phyloP scores from a whole-genome alignment of 1,284 basidiomycete species.

The Cryptococcus amylolentus region DNA sequence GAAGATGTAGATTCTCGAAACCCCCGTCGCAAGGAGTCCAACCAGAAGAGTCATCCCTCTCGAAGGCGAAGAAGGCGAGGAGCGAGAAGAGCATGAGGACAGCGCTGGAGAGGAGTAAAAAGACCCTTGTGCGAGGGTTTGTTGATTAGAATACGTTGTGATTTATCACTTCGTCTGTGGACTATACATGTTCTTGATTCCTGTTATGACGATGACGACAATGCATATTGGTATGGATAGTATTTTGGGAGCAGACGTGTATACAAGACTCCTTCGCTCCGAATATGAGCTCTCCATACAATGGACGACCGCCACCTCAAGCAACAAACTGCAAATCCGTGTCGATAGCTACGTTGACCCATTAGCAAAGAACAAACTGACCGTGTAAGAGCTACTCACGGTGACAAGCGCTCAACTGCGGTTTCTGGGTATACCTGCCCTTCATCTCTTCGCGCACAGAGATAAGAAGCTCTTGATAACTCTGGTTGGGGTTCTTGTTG shows the following conservation, averaged over 20 bases:
- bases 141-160: neutral
- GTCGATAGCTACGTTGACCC: slow-evolving; percentile 13
- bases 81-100: slow-evolving; percentile 1
- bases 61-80: slow-evolving; percentile 20
- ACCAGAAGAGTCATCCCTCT: slow-evolving; percentile 27
- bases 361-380: neutral
- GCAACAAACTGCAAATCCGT: slow-evolving; percentile 16
- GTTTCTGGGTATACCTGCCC: slow-evolving; percentile 76
- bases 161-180: neutral
- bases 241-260: neutral
- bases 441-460: slow-evolving; percentile 58
- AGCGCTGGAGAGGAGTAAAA: neutral
- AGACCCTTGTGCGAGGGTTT: neutral
- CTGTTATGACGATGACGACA: neutral
- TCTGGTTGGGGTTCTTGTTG: slow-evolving; percentile 64
- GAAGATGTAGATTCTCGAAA: slow-evolving; percentile 40
- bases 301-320: neutral
- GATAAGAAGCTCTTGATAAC: slow-evolving; percentile 73
- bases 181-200: neutral
- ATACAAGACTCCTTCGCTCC: too few species aligned
- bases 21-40: slow-evolving; percentile 43
- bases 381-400: slow-evolving; percentile 22
- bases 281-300: too few species aligned
- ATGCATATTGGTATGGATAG: neutral
- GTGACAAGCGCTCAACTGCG: slow-evolving; percentile 57